Conservation (phyloP, 352 stramenopile genomes). For the Blastocystis sp. region DNA sequence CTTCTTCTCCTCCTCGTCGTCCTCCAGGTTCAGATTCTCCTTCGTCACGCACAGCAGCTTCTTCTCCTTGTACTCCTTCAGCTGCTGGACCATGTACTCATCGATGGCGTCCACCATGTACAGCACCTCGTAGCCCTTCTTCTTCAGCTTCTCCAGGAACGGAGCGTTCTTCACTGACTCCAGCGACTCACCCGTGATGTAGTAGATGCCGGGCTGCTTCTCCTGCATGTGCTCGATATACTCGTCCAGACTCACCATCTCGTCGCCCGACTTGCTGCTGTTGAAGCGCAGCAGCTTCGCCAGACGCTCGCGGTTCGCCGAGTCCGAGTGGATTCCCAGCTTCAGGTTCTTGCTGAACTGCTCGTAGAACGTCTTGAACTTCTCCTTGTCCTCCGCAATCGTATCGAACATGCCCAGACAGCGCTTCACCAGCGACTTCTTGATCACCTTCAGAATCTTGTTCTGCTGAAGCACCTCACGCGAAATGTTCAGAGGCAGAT, state of each 20-base stretch:
- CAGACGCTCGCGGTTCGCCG: conserved; percentile 94
- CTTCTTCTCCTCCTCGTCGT: conserved; percentile 92
- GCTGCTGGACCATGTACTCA: conserved; percentile 96
- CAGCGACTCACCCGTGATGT: conserved; percentile 97
- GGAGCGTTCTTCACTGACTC: conserved; percentile 94
- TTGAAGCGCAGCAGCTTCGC: conserved; percentile 96
- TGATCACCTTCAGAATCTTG: conserved; percentile 99
- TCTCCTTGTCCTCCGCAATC: conserved; percentile 72
- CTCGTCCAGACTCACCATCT: conserved; percentile 90
- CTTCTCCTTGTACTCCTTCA: conserved; percentile 99
- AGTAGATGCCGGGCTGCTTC: conserved; percentile 96
- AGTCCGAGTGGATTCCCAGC: conserved; percentile 95
- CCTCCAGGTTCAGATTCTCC: conserved; percentile 64
- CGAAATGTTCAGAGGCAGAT: conserved; percentile 98
- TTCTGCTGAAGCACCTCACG: conserved; percentile 99
- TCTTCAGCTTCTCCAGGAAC: conserved; percentile 99
- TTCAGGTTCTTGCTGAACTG: conserved; percentile 98
- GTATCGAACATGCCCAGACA: conserved; percentile 61
- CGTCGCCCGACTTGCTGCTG: conserved; percentile 92
- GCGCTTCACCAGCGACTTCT: conserved; percentile 99
- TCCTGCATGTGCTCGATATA: conserved; percentile 91
- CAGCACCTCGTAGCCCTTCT: conserved; percentile 98
- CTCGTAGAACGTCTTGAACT: conserved; percentile 99
- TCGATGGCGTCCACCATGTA: conserved; percentile 99
- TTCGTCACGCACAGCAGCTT: conserved; percentile 96